phyloP scores from a whole-genome alignment of 208 protist genomes.

The Crithidia fasciculata region DNA sequence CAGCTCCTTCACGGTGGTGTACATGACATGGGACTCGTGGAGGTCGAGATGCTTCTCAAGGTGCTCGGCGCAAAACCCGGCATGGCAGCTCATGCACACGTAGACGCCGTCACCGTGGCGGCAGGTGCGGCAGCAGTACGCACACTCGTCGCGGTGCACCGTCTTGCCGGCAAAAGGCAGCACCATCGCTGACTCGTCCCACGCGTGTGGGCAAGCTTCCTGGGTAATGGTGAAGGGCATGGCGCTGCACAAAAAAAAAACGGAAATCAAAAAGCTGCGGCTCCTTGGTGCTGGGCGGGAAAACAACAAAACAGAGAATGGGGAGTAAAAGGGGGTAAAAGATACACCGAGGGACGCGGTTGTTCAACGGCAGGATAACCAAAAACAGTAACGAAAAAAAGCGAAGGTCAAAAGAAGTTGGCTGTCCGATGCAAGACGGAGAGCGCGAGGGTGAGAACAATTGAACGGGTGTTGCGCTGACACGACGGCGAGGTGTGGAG shows the following conservation, averaged over 20 bases:
- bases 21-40: conserved; percentile 67
- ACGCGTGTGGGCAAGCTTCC: conserved; percentile 81
- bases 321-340: no score
- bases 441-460: no score
- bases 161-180: conserved; percentile 33
- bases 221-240: conserved; percentile 55
- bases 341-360: no score
- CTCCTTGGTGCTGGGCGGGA: no score
- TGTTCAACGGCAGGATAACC: no score
- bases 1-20: conserved; percentile 73
- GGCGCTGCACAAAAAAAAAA: not conserved
- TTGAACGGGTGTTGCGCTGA: no score
- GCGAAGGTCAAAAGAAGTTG: no score
- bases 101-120: conserved; percentile 63
- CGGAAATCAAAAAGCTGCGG: no score
- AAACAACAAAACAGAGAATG: no score
- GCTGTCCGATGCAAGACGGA: no score
- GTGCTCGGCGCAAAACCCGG: conserved; percentile 76
- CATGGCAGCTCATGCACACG: conserved; percentile 86
- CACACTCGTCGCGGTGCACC: conserved; percentile 89
- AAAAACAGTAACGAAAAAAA: no score
- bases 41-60: conserved; percentile 69
- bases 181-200: conserved; percentile 68
- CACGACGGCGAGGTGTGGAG: no score
- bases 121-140: conserved; percentile 86